phyloP scores from a whole-genome alignment of 331 rosid genomes.

The Saraca asoca region DNA sequence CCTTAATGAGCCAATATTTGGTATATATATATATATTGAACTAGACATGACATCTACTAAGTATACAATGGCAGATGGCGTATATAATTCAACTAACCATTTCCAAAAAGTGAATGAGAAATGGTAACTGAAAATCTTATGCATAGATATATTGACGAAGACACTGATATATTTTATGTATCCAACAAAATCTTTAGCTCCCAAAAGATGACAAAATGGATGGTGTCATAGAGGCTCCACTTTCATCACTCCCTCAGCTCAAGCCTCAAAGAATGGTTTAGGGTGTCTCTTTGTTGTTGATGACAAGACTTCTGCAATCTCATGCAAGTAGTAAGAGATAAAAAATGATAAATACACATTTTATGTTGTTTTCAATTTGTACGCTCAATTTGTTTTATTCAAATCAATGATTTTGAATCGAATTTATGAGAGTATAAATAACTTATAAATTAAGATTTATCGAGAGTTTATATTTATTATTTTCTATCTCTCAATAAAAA shows the following conservation, averaged over 20 bases:
- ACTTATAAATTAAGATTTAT: no score
- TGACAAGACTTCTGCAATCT: constrained; percentile 29
- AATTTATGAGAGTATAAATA: no score
- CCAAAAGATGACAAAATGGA: constrained; percentile 13
- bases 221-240: constrained; percentile 35
- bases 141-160: constrained; percentile 20
- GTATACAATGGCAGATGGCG: not conserved
- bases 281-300: constrained; percentile 24
- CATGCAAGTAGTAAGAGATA: constrained; percentile 4
- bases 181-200: constrained; percentile 32
- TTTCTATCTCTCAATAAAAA: no score
- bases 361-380: no score
- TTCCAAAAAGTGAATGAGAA: not conserved
- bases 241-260: constrained; percentile 7
- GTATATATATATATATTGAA: no score
- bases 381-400: no score
- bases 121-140: constrained; percentile 6
- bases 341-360: not conserved
- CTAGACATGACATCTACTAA: not conserved
- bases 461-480: no score
- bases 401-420: no score
- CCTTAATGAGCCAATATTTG: not conserved
- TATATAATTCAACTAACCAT: not conserved
- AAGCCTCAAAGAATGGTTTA: not conserved
- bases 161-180: constrained; percentile 22